A percentile compares a stretch with the other conserved stretches of the same genome.
Evolutionary conservation across 2,329 filamentous ascomycete genomes (phyloP).

Genomic region (Fusarium musae): DNA sequence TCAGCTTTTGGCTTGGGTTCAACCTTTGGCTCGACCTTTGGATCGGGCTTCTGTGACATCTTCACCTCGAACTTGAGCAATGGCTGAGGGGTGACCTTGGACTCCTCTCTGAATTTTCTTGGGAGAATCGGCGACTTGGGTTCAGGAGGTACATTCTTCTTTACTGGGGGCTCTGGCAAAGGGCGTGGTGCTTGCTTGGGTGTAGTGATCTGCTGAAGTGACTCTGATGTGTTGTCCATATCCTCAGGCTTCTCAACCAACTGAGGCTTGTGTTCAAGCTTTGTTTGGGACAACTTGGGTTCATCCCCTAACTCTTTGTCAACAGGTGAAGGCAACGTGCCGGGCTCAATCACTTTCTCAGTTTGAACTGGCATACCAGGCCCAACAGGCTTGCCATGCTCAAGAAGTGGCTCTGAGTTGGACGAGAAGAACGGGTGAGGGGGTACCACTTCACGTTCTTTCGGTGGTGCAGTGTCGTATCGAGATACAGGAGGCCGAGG

Average conservation of each 20-base stretch:
- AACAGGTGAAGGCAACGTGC: neutral
- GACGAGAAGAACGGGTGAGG: conserved; percentile 14
- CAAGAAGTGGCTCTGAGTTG: conserved; percentile 1
- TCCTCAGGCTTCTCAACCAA: neutral
- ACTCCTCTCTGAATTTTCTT: neutral
- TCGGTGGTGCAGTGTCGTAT: conserved; percentile 19
- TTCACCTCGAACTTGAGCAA: neutral
- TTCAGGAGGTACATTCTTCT: neutral
- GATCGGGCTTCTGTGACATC: neutral
- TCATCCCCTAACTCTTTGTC: neutral
- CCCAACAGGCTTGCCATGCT: neutral
- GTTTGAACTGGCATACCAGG: neutral
- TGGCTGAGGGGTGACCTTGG: neutral
- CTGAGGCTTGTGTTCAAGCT: too few relatives aligned
- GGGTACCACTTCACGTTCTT: neutral
- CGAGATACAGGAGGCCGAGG: conserved; percentile 13
- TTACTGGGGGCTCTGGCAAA: neutral
- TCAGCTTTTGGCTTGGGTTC: neutral
- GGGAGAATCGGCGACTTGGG: neutral
- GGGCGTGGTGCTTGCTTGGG: neutral
- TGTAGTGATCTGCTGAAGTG: neutral
- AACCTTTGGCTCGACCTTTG: neutral
- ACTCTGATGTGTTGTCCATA: neutral
- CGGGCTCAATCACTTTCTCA: neutral
- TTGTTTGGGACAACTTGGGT: neutral